phyloP scores from a whole-genome alignment of 129 eudicot genomes.

The Deinandra increscens region DNA sequence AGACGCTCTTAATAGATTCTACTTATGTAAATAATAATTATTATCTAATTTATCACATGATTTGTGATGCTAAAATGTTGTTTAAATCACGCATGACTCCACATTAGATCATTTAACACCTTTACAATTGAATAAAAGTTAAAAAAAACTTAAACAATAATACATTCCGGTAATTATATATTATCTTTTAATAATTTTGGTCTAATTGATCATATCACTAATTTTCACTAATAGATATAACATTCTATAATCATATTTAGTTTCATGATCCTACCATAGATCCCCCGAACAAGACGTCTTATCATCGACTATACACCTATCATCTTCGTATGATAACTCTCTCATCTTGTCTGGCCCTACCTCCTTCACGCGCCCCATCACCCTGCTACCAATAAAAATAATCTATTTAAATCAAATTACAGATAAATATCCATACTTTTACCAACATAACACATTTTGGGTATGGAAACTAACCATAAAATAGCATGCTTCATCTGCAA shows the following conservation, averaged over 20 bases:
- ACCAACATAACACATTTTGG: not conserved
- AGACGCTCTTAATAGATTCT: too few relatives aligned
- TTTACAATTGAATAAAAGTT: too few relatives aligned
- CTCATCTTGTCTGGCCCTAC: not conserved
- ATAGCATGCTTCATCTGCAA: slow-evolving; percentile 26
- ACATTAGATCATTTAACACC: too few relatives aligned
- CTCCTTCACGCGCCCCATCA: not conserved
- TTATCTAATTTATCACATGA: too few relatives aligned
- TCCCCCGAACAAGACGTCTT: not conserved
- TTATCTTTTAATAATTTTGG: too few relatives aligned
- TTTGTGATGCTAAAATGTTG: too few relatives aligned
- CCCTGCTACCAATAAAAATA: not conserved
- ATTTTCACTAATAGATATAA: too few relatives aligned
- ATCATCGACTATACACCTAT: not conserved
- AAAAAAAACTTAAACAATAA: too few relatives aligned
- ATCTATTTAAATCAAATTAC: slow-evolving; percentile 1
- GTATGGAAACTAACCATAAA: slow-evolving; percentile 12
- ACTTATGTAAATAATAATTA: too few relatives aligned
- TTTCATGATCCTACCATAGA: not conserved
- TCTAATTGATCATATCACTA: too few relatives aligned
- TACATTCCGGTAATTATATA: too few relatives aligned
- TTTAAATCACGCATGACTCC: too few relatives aligned
- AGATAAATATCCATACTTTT: not conserved
- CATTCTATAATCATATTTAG: not conserved
- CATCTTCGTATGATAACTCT: not conserved